phyloP scores from a whole-genome alignment of 345 rosid genomes.

The Rhizophora mangle region DNA sequence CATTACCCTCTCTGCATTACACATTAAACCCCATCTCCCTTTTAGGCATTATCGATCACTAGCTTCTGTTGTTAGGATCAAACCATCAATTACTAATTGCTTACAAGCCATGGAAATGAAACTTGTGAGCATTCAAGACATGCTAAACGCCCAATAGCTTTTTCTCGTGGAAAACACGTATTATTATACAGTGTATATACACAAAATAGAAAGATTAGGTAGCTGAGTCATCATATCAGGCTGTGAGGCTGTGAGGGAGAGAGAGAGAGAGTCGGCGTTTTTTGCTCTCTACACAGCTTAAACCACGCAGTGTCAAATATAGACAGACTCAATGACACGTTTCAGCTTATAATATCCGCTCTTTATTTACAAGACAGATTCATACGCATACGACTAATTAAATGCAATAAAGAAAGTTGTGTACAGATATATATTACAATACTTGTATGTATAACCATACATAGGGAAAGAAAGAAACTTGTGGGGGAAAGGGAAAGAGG shows the following conservation, averaged over 20 bases:
- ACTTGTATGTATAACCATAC: too few relatives aligned
- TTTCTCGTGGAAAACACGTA: conserved; percentile 11
- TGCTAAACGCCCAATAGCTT: conserved; percentile 14
- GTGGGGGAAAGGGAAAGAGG: not conserved
- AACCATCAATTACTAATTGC: too few relatives aligned
- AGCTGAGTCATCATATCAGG: conserved; percentile 43
- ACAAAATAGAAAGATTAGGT: conserved; percentile 10
- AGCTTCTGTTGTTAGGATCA: too few relatives aligned
- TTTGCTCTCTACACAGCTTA: conserved; percentile 59
- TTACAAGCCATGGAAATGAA: not conserved
- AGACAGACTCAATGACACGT: conserved; percentile 38
- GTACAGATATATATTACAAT: too few relatives aligned
- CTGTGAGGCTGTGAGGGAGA: conserved; percentile 13
- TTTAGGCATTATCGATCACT: too few relatives aligned
- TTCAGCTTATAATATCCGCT: conserved; percentile 16
- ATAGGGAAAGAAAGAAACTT: not conserved
- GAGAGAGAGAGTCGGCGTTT: conserved; percentile 46
- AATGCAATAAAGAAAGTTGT: too few relatives aligned
- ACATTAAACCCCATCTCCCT: too few relatives aligned
- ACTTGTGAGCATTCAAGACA: conserved; percentile 32
- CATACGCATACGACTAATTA: not conserved
- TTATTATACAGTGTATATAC: not conserved
- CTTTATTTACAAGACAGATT: conserved; percentile 18
- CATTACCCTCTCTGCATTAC: too few relatives aligned
- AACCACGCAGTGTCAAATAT: conserved; percentile 47